Evolutionary conservation across 176 grass and related monocot genomes (phyloP), one percentile per base, ranked within the genome.

Genomic region (Areca catechu): DNA sequence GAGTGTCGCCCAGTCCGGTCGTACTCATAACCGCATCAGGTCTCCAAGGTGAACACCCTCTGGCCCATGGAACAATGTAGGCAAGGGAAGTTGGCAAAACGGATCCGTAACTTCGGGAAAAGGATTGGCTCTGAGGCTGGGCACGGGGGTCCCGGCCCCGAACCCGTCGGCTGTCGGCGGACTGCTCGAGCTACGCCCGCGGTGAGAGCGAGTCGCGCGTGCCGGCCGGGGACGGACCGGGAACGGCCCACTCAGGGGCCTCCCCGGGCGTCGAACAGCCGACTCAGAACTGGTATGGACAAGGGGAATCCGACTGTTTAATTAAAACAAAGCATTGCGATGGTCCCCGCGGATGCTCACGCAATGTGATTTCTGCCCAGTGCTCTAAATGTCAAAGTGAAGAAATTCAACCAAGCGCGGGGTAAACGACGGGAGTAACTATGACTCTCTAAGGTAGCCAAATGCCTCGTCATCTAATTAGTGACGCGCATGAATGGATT

Each of bases 61-160:
- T 78, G 53, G 76, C 67, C 67, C 18, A 79, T 65, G 68, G 76
- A 79, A 79, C 30, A 79, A 79, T 79, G 76, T 79, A 79, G 76
- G 76, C 60, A 79, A 71, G 76, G 67, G 58, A 79, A 79, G 76
- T 71, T 60, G 60, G 59, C 76, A 79, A 79, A 71, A 79, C 19
- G 67, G 76, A 79, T 79, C 51, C 50, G 76, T 72, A 71, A 66
- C 67, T 71, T 79, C 51, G 60, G 76, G 76, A 79, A 71, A 79
- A 79, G 76, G 76, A 79, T 79, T 79, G 76, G 68, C 76, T 79
- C 67, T 78, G 59, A 79, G 76, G 76, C n/a, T n/a, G n/a, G n/a
- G n/a, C n/a, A n/a, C n/a, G n/a, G n/a, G n/a, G n/a, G n/a, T n/a
- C n/a, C n/a, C n/a, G n/a, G n/a, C n/a, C n/a, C n/a, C n/a, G n/a